A percentile compares a stretch with the other conserved stretches of the same genome.
phyloP scores from a whole-genome alignment of 768 basidiomycete genomes.

The Baorangia bicolor region DNA sequence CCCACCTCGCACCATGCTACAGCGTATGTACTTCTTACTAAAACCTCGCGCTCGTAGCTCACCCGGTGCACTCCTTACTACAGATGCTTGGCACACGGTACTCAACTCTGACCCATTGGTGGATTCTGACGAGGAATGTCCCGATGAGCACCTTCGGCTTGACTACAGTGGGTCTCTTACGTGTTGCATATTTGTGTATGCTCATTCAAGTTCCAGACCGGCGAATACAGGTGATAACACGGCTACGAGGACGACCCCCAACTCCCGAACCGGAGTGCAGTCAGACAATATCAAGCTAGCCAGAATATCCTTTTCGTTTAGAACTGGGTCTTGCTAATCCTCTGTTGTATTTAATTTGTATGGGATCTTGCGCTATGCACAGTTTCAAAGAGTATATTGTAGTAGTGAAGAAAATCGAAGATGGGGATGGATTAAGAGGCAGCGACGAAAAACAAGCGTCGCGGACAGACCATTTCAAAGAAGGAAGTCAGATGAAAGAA shows the following conservation, averaged over 20 bases:
- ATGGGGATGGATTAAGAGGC: conserved; percentile 7
- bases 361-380: conserved; percentile 16
- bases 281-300: conserved; percentile 11
- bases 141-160: conserved; percentile 60
- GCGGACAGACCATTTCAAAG: conserved; percentile 10
- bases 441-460: conserved; percentile 14
- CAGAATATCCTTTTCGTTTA: neutral
- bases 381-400: conserved; percentile 26
- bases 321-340: neutral
- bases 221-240: conserved; percentile 59
- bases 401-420: conserved; percentile 21
- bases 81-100: conserved; percentile 74
- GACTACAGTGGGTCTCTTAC: conserved; percentile 56
- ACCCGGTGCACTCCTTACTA: conserved; percentile 2
- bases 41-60: conserved; percentile 1
- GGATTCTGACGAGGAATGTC: conserved; percentile 72
- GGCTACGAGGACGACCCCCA: conserved; percentile 54
- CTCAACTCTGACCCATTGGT: conserved; percentile 66
- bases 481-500: conserved; percentile 27
- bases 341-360: conserved; percentile 4
- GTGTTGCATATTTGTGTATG: neutral
- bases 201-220: conserved; percentile 41
- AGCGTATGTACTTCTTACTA: conserved; percentile 48
- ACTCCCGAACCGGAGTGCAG: conserved; percentile 48
- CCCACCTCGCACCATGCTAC: conserved; percentile 55